These are phyloP conservation scores for Fagopyrum esculentum DNA, from an alignment of 148 eudicot genomes.

Conservation along the genomic window DNA sequence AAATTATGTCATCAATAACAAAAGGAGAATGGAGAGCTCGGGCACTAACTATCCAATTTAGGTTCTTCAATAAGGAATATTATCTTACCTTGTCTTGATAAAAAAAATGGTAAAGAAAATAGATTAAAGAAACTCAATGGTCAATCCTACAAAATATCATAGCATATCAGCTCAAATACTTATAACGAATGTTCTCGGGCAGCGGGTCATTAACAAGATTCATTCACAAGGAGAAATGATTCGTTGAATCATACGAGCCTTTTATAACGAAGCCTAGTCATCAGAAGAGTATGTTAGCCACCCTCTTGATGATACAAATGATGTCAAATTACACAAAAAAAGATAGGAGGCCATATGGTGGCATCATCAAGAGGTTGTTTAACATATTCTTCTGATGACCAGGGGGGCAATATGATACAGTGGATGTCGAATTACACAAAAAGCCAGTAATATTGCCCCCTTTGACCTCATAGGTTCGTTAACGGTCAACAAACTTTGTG, in stretches of 20 bases:
- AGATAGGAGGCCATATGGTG: constrained; percentile 6
- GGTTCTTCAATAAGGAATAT: no score
- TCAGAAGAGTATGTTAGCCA: background rate
- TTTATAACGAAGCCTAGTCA: background rate
- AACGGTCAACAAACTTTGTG: constrained; percentile 67
- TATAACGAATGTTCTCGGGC: no score
- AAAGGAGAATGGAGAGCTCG: no score
- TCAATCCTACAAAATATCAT: no score
- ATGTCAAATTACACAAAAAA: constrained; percentile 45
- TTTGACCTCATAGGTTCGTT: constrained; percentile 75
- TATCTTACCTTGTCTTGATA: background rate
- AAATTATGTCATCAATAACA: no score
- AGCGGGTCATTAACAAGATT: constrained; percentile 20
- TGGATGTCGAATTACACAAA: constrained; percentile 18
- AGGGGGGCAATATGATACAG: constrained; percentile 20
- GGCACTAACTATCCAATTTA: no score
- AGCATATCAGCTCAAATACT: no score
- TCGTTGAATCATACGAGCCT: constrained; percentile 26
- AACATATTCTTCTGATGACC: background rate
- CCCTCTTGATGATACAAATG: no score
- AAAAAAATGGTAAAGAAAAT: constrained; percentile 22
- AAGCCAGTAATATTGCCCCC: constrained; percentile 71
- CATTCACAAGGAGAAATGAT: constrained; percentile 90
- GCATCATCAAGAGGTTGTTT: no score
- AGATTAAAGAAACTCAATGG: no score